Base-by-base conservation (phyloP, 1,284 basidiomycete species). In the Sanguinoderma infundibulare region DNA sequence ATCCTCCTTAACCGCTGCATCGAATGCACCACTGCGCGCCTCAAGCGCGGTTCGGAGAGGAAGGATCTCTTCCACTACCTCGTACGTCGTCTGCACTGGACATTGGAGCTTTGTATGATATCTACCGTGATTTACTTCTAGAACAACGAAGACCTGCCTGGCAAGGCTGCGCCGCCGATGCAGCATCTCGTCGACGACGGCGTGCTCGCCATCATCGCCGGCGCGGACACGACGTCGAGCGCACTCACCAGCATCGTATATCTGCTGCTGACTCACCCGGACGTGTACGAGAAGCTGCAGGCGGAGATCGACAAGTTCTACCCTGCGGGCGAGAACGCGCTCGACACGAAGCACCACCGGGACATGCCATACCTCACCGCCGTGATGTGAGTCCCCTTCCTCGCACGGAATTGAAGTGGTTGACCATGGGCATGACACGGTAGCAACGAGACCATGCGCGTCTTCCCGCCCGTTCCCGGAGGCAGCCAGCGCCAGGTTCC, bases 361-460 rank as follows among this genome's bases (percentile, higher is more conserved):
- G 61, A 72, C 1, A 71, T 78, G 70, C 57, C 64, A 5, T 77
- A 69, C 60, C 64, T 78, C 5, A 71, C 69, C 39, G 75, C 74
- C 40, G 61, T 65, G n/a, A 70, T 74, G 73, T 74, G 50, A 40
- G 71, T 67, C 20, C 42, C n/a, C 30, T 2, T 15, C 14, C 34
- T 20, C 15, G 24, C 1, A 32, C 26, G 9, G 47, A 6, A 30
- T 14, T 3, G 20, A 3, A 52, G n/a, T 20, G 6, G 42, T 34
- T 38, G 22, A 38, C 54, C 10, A 5, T 8, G 22, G 9, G 8
- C n/a, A n/a, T n/a, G 17, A 22, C n/a, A 5, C 68, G 65, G 22
- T 69, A 89, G 87, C 57, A 85, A 87, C 51, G 87, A 90, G 70
- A 71, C 79, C 0, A 67, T 89, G 49, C 78, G 88, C 42, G 72